Evolutionary conservation across 2,329 filamentous ascomycete species (phyloP).

Genomic region (Neopestalotiopsis sp.): DNA sequence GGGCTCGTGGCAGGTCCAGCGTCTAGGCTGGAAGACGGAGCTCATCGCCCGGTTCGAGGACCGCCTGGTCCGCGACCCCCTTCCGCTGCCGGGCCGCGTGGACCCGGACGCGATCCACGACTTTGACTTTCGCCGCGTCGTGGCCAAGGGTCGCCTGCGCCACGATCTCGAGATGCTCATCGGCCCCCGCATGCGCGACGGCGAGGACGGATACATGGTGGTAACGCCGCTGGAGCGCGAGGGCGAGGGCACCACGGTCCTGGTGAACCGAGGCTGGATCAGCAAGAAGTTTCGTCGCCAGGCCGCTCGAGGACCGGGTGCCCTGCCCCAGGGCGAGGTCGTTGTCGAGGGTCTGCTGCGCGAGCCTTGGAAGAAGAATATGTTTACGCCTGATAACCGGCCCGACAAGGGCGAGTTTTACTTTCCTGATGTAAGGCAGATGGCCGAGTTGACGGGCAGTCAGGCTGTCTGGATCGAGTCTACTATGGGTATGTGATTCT

Average conservation of each 20-base stretch:
- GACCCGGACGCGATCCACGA: slow-evolving; percentile 83
- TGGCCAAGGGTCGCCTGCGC: slow-evolving; percentile 73
- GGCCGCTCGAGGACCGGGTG: slow-evolving; percentile 64
- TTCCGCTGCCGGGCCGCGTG: slow-evolving; percentile 83
- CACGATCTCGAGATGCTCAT: slow-evolving; percentile 98
- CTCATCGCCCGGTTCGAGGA: slow-evolving; percentile 92
- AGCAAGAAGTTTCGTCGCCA: slow-evolving; percentile 74
- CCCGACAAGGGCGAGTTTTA: slow-evolving; percentile 88
- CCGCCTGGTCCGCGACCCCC: slow-evolving; percentile 81
- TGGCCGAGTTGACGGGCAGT: slow-evolving; percentile 82
- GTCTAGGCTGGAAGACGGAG: slow-evolving; percentile 92
- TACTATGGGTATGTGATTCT: slow-evolving; percentile 75
- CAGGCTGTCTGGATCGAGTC: slow-evolving; percentile 95
- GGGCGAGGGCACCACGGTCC: slow-evolving; percentile 66
- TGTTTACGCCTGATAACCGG: slow-evolving; percentile 91
- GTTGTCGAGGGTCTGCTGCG: slow-evolving; percentile 83
- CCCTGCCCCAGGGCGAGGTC: slow-evolving; percentile 73
- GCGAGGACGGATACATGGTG: slow-evolving; percentile 88
- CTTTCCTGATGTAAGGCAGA: slow-evolving; percentile 91
- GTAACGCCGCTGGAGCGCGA: slow-evolving; percentile 86
- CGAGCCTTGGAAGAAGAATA: slow-evolving; percentile 95
- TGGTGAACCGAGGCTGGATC: slow-evolving; percentile 95
- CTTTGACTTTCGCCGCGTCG: slow-evolving; percentile 90
- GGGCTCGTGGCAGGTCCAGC: slow-evolving; percentile 94
- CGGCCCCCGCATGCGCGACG: slow-evolving; percentile 87